Base-by-base conservation (phyloP, 441 rosid genomes). In the Manihot esculenta region DNA sequence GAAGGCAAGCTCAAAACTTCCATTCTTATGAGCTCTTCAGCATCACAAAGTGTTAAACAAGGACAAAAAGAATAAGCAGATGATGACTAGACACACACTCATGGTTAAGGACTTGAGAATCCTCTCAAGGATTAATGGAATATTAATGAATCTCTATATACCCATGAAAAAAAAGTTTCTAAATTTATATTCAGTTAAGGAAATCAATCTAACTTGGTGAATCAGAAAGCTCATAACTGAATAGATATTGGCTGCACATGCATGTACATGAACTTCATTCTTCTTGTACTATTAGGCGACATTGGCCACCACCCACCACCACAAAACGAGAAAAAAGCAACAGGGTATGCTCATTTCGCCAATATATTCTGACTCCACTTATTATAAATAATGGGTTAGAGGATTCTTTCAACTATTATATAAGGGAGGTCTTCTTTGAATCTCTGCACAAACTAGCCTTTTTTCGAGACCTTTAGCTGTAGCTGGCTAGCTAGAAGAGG, bases 61-160 rank as follows among this genome's bases (percentile, higher is more conserved):
- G 7, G 59, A 38, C 33, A 53, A 67, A 27, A 17, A 30, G 7
- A 20, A 33, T 14, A 23, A 26, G 26, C 62, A 45, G 2, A 11
- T 33, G 48, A 23, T 74, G 75, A 78, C 66, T 73, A 62, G 81
- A 74, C n/a, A 55, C 33, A 21, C 69, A 72, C 66, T 53, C 14
- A 38, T 59, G 17, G 17, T 57, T 15, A 47, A 13, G 5, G 1
- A 18, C 5, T 4, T 50, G 18, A 38, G 23, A 64, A 10, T 45
- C 30, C 3, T 33, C 18, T n/a, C n/a, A n/a, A n/a, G n/a, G n/a
- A n/a, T n/a, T n/a, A n/a, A n/a, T n/a, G 5, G 6, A 13, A 30
- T 30, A 30, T 30, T 47, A 47, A 14, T 44, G 20, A 63, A 44
- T 63, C 27, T 63, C 18, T 15, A 7, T 41, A n/a, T 9, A 42